Base-by-base conservation (phyloP, 768 basidiomycete species). In the Suillus placidus region DNA sequence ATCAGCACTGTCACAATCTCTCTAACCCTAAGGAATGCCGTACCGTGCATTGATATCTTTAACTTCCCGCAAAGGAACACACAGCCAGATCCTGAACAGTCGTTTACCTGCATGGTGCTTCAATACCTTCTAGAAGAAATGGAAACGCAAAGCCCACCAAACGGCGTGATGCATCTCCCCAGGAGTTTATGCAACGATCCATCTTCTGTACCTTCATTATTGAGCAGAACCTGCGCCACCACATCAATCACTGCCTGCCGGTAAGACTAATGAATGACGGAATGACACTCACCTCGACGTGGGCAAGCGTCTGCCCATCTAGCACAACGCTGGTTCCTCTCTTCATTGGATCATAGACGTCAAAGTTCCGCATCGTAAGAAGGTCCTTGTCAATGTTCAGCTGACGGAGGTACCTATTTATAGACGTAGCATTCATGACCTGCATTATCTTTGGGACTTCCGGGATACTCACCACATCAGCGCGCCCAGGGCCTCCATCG, bases 321-420 rank as follows among this genome's bases (percentile, higher is more conserved):
- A 99, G 82, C 0, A 93, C 84, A 63, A 99, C 79, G 34, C 89
- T 92, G 73, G 89, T 84, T n/a, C 95, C 95, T 66, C 85, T 84
- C 74, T 91, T 90, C 87, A 98, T 94, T 0, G 97, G 97, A 76
- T 98, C 95, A 73, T 97, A 97, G 45, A 97, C 83, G 70, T 98
- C 96, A 84, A 99, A 99, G 74, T 99, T 99, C 80, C 88, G 92
- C 91, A 97, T 95, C 63, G 89, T 93, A 72, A 99, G 77, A 63
- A 99, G 88, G 68, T 98, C 96, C 73, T 94, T 92, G 80, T 96
- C 97, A 68, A 99, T 94, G 73, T 99, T 99, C 47, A 99, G 84
- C 67, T 94, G 93, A 43, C 92, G 88, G 16, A 99, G 85, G 74
- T 95, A 95, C 87, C 90, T 89, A 63, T 66, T 61, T 60, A 65